Evolutionary conservation across 345 rosid genomes (phyloP), one percentile per base, ranked within the genome.

Genomic region (Luvunga scandens): DNA sequence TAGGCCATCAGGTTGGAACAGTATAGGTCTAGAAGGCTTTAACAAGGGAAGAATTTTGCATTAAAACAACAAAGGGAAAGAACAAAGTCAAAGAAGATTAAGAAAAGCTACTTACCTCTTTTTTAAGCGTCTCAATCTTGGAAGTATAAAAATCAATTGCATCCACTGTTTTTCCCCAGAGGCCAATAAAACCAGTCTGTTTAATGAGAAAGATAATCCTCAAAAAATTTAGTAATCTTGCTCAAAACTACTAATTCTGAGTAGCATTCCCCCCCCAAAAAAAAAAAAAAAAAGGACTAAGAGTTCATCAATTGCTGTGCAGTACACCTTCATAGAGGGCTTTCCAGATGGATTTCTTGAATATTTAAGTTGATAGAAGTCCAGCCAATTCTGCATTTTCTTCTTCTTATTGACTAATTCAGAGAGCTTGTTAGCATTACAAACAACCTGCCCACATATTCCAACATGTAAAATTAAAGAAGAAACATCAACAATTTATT

Each of bases 151-250:
- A 80, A 55, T 93, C 97, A 69, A 93, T 86, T 61, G 98, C 98
- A 80, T 95, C 99, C 79, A 90, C 87, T 36, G 81, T 84, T 36
- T 82, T 77, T 18, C 99, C 99, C 60, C 87, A 88, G 57, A 91
- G 86, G 75, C 98, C 93, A 75, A 90, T 91, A 84, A 90, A 85
- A 66, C 97, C 96, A 16, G 89, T 82, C 98, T 93, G 88, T 72
- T 53, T 68, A 77, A 70, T 65, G 28, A 66, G 81, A 80, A 76
- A 73, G 9, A 81, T 70, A 68, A 16, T 25, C 28, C 53, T 48
- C 73, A 69, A 19, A 56, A 6, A 57, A 65, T 53, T 71, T 39
- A 83, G 73, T 16, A 42, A 78, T 77, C 61, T 66, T 33, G 2
- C 16, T 66, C 45, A 34, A 80, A 57, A 30, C n/a, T 27, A 24